Evolutionary conservation across 75 land plant species (phyloP).

Genomic region (Cunninghamia lanceolata): DNA sequence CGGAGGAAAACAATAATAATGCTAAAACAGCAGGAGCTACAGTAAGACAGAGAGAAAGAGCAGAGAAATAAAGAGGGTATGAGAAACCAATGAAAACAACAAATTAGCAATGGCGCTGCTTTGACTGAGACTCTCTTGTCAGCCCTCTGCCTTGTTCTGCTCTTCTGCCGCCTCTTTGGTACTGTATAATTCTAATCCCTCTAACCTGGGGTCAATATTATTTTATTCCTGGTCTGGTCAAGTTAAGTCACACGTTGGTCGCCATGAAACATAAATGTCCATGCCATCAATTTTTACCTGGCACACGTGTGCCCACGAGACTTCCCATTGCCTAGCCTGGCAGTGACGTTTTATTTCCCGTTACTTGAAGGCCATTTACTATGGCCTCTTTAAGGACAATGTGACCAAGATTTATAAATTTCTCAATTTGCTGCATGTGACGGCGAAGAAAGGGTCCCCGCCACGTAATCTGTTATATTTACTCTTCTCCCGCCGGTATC

Average conservation of each 20-base stretch:
- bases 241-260: neutral
- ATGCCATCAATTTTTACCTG: neutral
- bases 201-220: neutral
- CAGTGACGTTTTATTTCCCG: neutral
- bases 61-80: neutral
- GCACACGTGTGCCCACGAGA: constrained; percentile 1
- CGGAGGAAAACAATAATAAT: neutral
- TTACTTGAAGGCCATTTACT: neutral
- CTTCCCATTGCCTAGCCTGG: neutral
- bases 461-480: too few relatives aligned
- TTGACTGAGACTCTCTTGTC: neutral
- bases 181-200: too few relatives aligned
- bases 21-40: neutral
- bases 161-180: too few relatives aligned
- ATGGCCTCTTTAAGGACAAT: too few relatives aligned
- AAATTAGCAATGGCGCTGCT: neutral
- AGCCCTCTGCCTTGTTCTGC: neutral
- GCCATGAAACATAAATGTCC: neutral
- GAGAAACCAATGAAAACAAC: neutral
- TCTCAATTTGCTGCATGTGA: neutral
- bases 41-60: neutral
- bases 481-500: too few relatives aligned
- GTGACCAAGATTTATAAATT: neutral
- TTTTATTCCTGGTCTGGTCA: neutral
- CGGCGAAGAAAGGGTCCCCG: too few relatives aligned